These are phyloP conservation scores for Arthrocladium fulminans DNA, from an alignment of 2,329 filamentous ascomycete species.

Conservation along the genomic window DNA sequence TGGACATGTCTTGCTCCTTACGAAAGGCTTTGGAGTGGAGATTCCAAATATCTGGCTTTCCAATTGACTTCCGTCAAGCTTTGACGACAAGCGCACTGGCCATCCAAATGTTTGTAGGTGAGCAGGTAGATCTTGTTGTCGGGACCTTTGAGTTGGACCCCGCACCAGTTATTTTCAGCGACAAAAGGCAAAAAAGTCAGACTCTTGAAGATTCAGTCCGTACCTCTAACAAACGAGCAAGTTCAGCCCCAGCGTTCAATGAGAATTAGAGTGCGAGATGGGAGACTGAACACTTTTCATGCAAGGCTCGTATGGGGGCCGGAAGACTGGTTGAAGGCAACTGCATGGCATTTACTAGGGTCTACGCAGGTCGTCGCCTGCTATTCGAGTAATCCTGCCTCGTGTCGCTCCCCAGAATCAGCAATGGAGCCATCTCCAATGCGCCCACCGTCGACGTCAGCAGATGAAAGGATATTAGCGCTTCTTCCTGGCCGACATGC, in stretches of 20 bases:
- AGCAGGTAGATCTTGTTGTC: too few species aligned
- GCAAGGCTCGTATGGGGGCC: not conserved
- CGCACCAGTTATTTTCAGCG: too few species aligned
- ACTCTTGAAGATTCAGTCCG: too few species aligned
- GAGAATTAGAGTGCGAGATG: not conserved
- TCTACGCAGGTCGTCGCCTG: not conserved
- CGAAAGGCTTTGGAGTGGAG: not conserved
- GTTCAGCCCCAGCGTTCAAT: not conserved
- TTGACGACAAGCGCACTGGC: not conserved
- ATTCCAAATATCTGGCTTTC: not conserved
- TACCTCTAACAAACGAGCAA: not conserved
- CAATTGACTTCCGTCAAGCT: not conserved
- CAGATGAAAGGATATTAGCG: not conserved
- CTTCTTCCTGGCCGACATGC: not conserved
- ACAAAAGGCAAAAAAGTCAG: too few species aligned
- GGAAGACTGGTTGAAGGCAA: not conserved
- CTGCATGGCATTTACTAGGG: not conserved
- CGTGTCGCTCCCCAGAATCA: not conserved
- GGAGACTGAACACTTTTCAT: not conserved
- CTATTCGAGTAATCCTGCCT: not conserved
- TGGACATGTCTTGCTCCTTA: slow-evolving; percentile 9
- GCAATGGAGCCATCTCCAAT: not conserved
- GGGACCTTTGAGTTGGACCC: too few species aligned
- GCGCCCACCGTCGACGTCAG: not conserved
- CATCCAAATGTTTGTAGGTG: too few species aligned